phyloP scores from a whole-genome alignment of 2,329 filamentous ascomycete genomes.

The Claviceps pusilla region DNA sequence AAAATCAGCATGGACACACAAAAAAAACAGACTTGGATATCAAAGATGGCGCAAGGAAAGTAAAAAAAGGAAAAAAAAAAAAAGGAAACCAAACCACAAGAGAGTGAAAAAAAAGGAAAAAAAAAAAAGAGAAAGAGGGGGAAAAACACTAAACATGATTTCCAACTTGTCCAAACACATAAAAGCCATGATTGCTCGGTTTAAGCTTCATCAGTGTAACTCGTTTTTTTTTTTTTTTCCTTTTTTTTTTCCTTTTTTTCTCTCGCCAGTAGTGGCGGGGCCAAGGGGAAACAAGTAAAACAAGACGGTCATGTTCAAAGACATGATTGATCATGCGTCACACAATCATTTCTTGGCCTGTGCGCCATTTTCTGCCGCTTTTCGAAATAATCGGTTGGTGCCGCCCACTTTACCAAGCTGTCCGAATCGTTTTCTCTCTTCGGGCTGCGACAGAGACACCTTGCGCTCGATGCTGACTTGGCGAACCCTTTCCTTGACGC shows the following conservation, averaged over 20 bases:
- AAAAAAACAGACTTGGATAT: neutral
- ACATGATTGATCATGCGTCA: neutral
- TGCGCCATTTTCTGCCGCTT: slow-evolving; percentile 16
- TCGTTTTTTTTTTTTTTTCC: neutral
- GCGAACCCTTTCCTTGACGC: slow-evolving; percentile 65
- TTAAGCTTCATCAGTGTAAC: neutral
- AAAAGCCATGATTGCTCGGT: neutral
- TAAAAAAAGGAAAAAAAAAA: neutral
- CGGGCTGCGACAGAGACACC: slow-evolving; percentile 12
- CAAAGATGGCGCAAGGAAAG: neutral
- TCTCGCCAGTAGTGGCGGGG: too few relatives aligned
- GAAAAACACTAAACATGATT: too few relatives aligned
- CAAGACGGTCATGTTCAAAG: too few relatives aligned
- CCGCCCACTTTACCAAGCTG: slow-evolving; percentile 58
- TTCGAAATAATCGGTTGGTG: slow-evolving; percentile 57
- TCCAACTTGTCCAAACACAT: neutral
- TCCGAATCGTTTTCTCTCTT: slow-evolving; percentile 36
- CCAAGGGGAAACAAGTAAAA: too few relatives aligned
- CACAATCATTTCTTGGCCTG: slow-evolving; percentile 9
- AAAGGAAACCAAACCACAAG: neutral
- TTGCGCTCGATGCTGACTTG: slow-evolving; percentile 47
- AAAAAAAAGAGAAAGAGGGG: neutral
- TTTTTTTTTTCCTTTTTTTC: neutral
- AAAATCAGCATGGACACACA: neutral
- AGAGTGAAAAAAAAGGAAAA: neutral